These are phyloP conservation scores for Drechslerella coelobrocha DNA, from an alignment of 2,329 filamentous ascomycete genomes.

Conservation along the genomic window DNA sequence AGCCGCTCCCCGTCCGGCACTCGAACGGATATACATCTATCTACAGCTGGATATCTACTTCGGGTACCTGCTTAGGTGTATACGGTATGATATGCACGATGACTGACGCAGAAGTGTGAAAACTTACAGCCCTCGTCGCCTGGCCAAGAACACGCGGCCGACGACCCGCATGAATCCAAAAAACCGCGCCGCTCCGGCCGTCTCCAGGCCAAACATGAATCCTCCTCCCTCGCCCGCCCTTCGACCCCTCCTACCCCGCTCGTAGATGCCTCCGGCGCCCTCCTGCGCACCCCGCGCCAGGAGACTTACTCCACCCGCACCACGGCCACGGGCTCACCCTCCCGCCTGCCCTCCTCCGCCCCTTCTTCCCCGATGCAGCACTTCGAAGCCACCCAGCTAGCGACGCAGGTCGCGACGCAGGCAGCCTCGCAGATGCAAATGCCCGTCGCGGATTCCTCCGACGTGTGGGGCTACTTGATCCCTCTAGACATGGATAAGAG, in stretches of 20 bases:
- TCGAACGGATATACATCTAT: background rate
- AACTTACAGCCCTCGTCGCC: slow-evolving; percentile 25
- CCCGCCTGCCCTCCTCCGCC: slow-evolving; percentile 61
- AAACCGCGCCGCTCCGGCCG: slow-evolving; percentile 82
- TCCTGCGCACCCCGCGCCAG: slow-evolving; percentile 63
- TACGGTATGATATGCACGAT: too few species aligned
- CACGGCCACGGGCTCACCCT: slow-evolving; percentile 72
- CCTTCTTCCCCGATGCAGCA: slow-evolving; percentile 71
- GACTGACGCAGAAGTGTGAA: background rate
- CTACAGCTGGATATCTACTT: too few species aligned
- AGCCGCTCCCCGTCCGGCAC: background rate
- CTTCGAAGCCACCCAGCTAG: slow-evolving; percentile 47
- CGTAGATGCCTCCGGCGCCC: slow-evolving; percentile 56
- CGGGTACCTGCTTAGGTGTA: too few species aligned
- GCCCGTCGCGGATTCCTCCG: slow-evolving; percentile 70
- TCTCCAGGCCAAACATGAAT: slow-evolving; percentile 64
- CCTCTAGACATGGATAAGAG: slow-evolving; percentile 73
- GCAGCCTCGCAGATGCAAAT: too few species aligned
- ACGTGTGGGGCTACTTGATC: slow-evolving; percentile 94
- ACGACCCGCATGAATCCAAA: slow-evolving; percentile 64
- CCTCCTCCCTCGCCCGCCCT: slow-evolving; percentile 67
- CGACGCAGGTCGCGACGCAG: slow-evolving; percentile 79
- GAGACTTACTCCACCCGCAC: slow-evolving; percentile 66
- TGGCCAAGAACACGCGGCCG: slow-evolving; percentile 19
- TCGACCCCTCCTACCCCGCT: slow-evolving; percentile 82